Base-by-base conservation (phyloP, 176 grass and related monocot species). In the Panicum miliaceum region DNA sequence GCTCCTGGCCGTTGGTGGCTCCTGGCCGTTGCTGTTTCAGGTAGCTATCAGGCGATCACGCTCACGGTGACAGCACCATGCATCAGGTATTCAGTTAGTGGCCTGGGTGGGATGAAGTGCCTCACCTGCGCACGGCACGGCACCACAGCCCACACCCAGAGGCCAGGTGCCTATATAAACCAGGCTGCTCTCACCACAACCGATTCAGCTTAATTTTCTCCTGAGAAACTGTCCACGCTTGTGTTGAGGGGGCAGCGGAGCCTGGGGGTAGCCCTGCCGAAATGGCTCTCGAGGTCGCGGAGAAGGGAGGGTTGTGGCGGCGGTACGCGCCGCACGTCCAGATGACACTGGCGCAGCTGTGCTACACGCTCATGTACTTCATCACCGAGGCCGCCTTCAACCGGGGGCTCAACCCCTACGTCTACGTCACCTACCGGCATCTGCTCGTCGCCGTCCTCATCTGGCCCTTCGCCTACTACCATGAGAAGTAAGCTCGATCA, bases 311-410 rank as follows among this genome's bases (percentile, higher is more conserved):
- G 53, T 0, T 82, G 34, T 90, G 82, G 78, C 78, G 68, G 50
- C 71, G 68, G 75, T 95, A 92, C 46, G 91, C 87, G 75, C 63
- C 96, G 75, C 93, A 98, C 81, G 67, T 87, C 18, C 91, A 87
- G 61, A 98, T 98, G 93, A 75, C 66, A 63, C 47, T 95, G 80
- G 73, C 61, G 77, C 93, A 98, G 76, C 79, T 98, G 47, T 85
- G 89, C 78, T 98, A 98, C 71, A 94, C 96, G 54, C 84, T 94
- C 58, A 87, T 98, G 89, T 98, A 95, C 84, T 98, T 98, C 87
- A 15, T 98, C 62, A 92, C 93, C 12, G 93, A 98, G 80, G 93
- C 96, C 22, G 84, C 89, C 12, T 95, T 93, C 84, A 86, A 90
- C 64, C 63, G 56, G 6, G 96, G 96, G 5, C 88, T 98, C 52